A percentile compares a stretch with the other conserved stretches of the same genome.
phyloP scores from a whole-genome alignment of 2,329 filamentous ascomycete species.

The Hawksworthiomyces lignivorus region DNA sequence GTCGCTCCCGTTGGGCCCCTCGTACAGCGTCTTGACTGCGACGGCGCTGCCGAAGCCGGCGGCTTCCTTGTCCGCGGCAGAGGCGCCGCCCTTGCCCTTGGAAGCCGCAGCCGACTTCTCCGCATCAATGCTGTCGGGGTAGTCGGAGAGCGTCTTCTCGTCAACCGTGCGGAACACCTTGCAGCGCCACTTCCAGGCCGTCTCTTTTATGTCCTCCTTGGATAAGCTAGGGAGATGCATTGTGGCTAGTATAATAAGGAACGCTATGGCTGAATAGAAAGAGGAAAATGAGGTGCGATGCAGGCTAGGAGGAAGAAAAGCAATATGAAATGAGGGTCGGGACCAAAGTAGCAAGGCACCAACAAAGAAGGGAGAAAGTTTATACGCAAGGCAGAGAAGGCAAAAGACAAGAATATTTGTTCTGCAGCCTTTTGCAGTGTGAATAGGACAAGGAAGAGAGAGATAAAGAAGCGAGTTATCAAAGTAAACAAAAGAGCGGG shows the following conservation, averaged over 20 bases:
- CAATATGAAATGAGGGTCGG: too few relatives aligned
- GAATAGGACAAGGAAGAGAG: too few relatives aligned
- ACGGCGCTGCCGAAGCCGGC: slow-evolving; percentile 13
- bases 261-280: background rate
- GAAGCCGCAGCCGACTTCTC: background rate
- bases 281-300: background rate
- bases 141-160: slow-evolving; percentile 20
- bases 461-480: too few relatives aligned
- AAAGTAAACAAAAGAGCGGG: too few relatives aligned
- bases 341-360: too few relatives aligned
- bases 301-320: background rate
- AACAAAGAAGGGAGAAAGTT: too few relatives aligned
- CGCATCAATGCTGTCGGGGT: slow-evolving; percentile 3
- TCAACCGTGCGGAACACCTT: slow-evolving; percentile 16
- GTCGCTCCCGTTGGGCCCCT: slow-evolving; percentile 22
- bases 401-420: too few relatives aligned
- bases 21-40: slow-evolving; percentile 32
- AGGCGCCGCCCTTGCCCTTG: background rate
- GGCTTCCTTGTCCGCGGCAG: background rate
- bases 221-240: slow-evolving; percentile 6
- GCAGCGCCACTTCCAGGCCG: slow-evolving; percentile 19
- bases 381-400: too few relatives aligned
- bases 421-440: too few relatives aligned
- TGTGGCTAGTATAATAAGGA: background rate
- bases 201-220: slow-evolving; percentile 9